Conservation (phyloP, 129 eudicot genomes). For the Gnaphalium uliginosum region DNA sequence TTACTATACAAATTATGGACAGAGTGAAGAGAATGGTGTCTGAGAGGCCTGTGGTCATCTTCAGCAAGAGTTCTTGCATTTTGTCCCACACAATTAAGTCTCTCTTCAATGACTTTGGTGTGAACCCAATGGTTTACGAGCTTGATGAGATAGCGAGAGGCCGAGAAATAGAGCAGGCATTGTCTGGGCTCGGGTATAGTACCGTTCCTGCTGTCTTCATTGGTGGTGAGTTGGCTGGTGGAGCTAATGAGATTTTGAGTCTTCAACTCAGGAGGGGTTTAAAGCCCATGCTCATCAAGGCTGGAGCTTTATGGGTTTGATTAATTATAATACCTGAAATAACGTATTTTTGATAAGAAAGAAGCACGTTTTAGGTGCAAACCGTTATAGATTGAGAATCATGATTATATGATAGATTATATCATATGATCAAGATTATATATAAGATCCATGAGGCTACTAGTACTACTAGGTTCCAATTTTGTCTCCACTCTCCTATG, state of each 20-base stretch:
- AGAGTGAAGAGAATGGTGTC: conserved; percentile 54
- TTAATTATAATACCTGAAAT: neutral
- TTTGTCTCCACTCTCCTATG: neutral
- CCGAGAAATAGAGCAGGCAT: conserved; percentile 59
- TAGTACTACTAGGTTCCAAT: neutral
- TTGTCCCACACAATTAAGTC: conserved; percentile 65
- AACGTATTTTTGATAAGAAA: too few relatives aligned
- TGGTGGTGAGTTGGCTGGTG: conserved; percentile 72
- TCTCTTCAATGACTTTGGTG: conserved; percentile 59
- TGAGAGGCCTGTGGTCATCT: conserved; percentile 73
- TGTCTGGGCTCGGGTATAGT: conserved; percentile 46
- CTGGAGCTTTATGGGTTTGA: conserved; percentile 74
- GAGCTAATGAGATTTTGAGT: conserved; percentile 66
- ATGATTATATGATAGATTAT: neutral
- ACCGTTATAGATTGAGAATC: neutral
- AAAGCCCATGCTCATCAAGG: conserved; percentile 58
- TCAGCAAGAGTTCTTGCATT: conserved; percentile 68
- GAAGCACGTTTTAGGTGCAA: neutral
- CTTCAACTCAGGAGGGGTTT: conserved; percentile 59
- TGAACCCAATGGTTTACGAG: conserved; percentile 66
- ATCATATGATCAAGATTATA: neutral
- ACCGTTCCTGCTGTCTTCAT: conserved; percentile 66
- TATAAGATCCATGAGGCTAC: neutral
- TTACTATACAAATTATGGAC: conserved; percentile 39
- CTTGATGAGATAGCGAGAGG: conserved; percentile 62